Base-by-base conservation (phyloP, 495 filamentous ascomycete genomes). In the Aeminium ludgeri region DNA sequence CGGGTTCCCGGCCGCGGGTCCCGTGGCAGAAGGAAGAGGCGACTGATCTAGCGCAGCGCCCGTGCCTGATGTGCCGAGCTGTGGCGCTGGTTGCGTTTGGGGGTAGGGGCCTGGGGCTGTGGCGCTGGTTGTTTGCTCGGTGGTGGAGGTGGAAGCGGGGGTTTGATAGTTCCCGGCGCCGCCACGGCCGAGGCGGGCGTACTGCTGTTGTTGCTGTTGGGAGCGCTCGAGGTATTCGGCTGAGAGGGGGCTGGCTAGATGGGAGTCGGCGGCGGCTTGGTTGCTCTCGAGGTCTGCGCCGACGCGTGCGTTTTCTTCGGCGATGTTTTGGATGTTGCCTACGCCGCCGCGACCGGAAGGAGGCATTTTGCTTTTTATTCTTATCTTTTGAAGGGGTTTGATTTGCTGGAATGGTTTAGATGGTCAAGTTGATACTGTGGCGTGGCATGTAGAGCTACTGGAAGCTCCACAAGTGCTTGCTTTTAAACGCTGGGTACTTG, bases 281-380 rank as follows among this genome's bases (percentile, higher is more conserved):
- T 53, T 43, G 13, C 56, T 55, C 54, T 61, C 55, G 36, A 56
- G 43, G 35, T 59, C 55, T 7, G 20, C 15, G 8, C 31, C 8
- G 17, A 35, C 40, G 6, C 53, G 23, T n/a, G 53, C 63, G 29
- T 69, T 67, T 28, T 69, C 59, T 40, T 74, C 67, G 50, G 66
- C 60, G 40, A 69, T 61, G 51, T 59, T 63, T 39, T 67, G 66
- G 53, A 70, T 77, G 55, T 80, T 79, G 27, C 74, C 75, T 1
- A 73, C 74, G 28, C 75, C 76, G 25, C 76, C 76, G 23, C 75
- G 63, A 34, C 67, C 70, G 40, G 39, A 54, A 25, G 50, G 30
- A 36, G 41, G 40, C 10, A 8, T 45, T 16, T 32, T n/a, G 10
- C 10, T n/a, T n/a, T n/a, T n/a, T n/a, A n/a, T n/a, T n/a, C n/a